A percentile compares a stretch with the other conserved stretches of the same genome.
These are phyloP conservation scores for Chalaropsis ovoidea DNA, from an alignment of 2,329 filamentous ascomycete genomes.

Conservation along the genomic window DNA sequence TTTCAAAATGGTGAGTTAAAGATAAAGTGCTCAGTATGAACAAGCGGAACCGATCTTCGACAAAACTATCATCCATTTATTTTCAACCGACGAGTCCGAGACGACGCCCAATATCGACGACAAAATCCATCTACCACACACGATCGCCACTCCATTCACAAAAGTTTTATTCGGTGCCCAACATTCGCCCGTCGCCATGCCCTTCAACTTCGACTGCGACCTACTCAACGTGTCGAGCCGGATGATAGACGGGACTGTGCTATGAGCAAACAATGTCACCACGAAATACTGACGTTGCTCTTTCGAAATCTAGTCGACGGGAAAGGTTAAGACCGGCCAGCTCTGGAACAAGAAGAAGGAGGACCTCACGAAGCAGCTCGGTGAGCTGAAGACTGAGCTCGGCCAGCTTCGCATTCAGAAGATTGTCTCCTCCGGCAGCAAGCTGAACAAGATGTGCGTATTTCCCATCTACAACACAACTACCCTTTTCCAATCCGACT, in stretches of 20 bases:
- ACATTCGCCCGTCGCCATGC: background rate
- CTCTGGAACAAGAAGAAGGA: constrained; percentile 99
- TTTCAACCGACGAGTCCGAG: constrained; percentile 3
- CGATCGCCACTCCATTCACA: background rate
- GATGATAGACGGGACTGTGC: constrained; percentile 11
- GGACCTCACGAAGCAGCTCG: constrained; percentile 89
- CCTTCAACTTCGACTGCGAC: background rate
- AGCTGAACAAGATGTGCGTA: constrained; percentile 93
- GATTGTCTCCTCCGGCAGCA: constrained; percentile 87
- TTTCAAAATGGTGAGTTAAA: constrained; percentile 26
- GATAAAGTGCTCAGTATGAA: constrained; percentile 15
- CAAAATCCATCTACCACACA: background rate
- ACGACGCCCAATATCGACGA: constrained; percentile 16
- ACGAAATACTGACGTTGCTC: constrained; percentile 24
- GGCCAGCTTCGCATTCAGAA: constrained; percentile 96
- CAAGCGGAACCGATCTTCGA: constrained; percentile 11
- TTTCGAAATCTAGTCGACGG: constrained; percentile 35
- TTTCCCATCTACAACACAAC: constrained; percentile 15
- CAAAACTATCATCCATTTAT: constrained; percentile 5
- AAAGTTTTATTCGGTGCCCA: background rate
- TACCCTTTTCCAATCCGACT: background rate
- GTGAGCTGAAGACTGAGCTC: constrained; percentile 91
- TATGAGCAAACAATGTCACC: constrained; percentile 3
- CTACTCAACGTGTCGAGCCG: background rate
- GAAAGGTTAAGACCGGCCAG: constrained; percentile 84